Evolutionary conservation across 2,329 filamentous ascomycete species (phyloP), one percentile per base, ranked within the genome.

Genomic region (Fusarium torreyae): DNA sequence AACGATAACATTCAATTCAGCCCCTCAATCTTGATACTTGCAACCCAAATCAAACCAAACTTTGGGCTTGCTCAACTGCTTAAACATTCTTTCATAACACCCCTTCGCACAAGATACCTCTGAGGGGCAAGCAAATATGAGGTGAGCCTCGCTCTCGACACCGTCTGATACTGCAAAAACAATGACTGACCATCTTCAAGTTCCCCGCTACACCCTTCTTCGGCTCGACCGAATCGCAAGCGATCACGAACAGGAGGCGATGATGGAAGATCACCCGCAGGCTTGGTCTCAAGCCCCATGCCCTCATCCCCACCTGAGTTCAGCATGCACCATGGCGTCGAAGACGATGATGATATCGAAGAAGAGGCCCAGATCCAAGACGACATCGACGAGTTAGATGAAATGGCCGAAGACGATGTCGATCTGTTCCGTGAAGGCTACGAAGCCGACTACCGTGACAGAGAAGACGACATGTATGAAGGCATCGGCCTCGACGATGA

Each of bases 151-250:
- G n/a, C 5, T 40, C 9, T 13, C 8, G 18, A 38, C 6, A 20
- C 22, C 13, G 5, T 22, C 10, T 31, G 17, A 36, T 10, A 6
- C 33, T 17, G 5, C 1, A 4, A 8, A 45, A 38, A n/a, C 20
- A 57, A 31, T 4, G 33, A 18, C 71, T 72, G 40, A 74, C 68
- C 22, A 14, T 6, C 33, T 44, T 49, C 24, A 77, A 97, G 93
- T 85, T 97, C 94, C 79, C 94, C 94, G 78, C 86, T 97, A 65
- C 90, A 91, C 64, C 94, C 94, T 70, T 94, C 91, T 74, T 97
- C 86, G 26, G 85, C 81, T 43, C 81, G 84, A 56, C 79, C 81
- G 45, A 85, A 78, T 75, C 85, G 87, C 72, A 89, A 89, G 77
- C 86, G 87, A 49, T 83, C 86, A 36, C 86, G 87, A 60, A 81